A percentile compares a stretch with the other conserved stretches of the same genome.
Conservation (phyloP, 345 rosid genomes). For the Citrus trifoliata region DNA sequence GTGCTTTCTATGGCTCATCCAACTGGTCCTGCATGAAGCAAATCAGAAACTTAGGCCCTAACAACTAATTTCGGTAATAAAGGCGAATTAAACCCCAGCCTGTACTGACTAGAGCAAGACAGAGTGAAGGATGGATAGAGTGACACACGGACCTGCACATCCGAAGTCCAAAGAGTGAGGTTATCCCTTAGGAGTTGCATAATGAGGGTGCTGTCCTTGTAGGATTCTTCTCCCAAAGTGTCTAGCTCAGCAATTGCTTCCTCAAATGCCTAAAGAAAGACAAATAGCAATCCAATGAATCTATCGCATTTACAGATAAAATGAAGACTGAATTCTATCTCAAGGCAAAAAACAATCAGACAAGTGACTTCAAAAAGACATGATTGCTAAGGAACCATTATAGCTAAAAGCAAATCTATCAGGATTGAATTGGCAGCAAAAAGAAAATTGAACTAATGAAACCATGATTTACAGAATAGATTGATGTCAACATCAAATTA, state of each 20-base stretch:
- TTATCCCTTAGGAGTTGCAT: conserved; percentile 95
- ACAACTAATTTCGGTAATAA: neutral
- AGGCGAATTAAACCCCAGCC: neutral
- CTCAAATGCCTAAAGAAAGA: conserved; percentile 64
- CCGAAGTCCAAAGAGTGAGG: conserved; percentile 98
- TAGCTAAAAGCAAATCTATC: neutral
- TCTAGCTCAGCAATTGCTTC: conserved; percentile 97
- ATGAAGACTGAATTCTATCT: neutral
- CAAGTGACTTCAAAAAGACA: neutral
- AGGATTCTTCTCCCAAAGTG: conserved; percentile 91
- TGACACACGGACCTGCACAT: conserved; percentile 59
- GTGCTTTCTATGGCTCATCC: conserved; percentile 58
- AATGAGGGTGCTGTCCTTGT: conserved; percentile 98
- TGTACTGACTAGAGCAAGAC: neutral
- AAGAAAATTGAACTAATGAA: neutral
- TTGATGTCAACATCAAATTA: neutral
- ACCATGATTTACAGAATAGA: neutral
- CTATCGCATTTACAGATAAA: neutral
- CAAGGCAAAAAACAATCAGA: neutral
- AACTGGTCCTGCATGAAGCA: conserved; percentile 59
- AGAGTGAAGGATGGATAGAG: neutral
- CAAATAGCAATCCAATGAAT: neutral
- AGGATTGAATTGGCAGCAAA: neutral
- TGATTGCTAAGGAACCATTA: neutral
- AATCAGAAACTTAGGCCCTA: neutral